Evolutionary conservation across 163 green algal species (phyloP).

Genomic region (Picocystis sp.): DNA sequence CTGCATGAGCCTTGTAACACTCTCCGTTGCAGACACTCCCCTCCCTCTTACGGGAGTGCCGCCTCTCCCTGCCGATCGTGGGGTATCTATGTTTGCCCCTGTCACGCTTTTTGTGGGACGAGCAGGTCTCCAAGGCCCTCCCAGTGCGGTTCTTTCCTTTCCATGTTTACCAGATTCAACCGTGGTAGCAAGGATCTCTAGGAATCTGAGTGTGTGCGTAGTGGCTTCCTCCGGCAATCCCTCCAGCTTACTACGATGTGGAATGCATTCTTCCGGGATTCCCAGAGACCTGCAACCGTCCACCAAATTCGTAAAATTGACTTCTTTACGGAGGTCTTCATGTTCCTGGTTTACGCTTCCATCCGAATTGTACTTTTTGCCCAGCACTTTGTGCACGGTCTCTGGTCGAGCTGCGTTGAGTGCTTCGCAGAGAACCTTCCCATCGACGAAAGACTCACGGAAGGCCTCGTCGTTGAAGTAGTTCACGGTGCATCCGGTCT

Average conservation of each 20-base stretch:
- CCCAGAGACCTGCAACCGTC: constrained; percentile 11
- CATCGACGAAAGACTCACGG: constrained; percentile 28
- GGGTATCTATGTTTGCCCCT: background rate
- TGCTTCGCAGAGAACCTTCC: constrained; percentile 36
- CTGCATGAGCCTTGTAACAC: constrained; percentile 49
- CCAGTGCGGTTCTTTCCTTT: background rate
- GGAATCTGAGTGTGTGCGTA: background rate
- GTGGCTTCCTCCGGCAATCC: constrained; percentile 22
- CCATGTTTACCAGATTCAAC: too few relatives aligned
- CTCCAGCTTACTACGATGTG: constrained; percentile 23
- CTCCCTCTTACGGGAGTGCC: background rate
- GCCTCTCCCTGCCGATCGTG: too few relatives aligned
- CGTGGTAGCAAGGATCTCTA: background rate
- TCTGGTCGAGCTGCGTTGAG: constrained; percentile 29
- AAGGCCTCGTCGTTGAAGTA: constrained; percentile 35
- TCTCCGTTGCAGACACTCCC: constrained; percentile 16
- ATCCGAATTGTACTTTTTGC: constrained; percentile 13
- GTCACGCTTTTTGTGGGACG: constrained; percentile 4
- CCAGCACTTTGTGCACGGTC: constrained; percentile 7
- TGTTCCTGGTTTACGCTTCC: constrained; percentile 6
- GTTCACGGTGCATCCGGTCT: constrained; percentile 25
- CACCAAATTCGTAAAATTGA: constrained; percentile 46
- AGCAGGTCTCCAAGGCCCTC: background rate
- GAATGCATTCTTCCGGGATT: constrained; percentile 29
- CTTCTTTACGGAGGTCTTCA: constrained; percentile 13